Evolutionary conservation across 2,329 filamentous ascomycete species (phyloP), one percentile per base, ranked within the genome.

Genomic region (Beauveria varroae): DNA sequence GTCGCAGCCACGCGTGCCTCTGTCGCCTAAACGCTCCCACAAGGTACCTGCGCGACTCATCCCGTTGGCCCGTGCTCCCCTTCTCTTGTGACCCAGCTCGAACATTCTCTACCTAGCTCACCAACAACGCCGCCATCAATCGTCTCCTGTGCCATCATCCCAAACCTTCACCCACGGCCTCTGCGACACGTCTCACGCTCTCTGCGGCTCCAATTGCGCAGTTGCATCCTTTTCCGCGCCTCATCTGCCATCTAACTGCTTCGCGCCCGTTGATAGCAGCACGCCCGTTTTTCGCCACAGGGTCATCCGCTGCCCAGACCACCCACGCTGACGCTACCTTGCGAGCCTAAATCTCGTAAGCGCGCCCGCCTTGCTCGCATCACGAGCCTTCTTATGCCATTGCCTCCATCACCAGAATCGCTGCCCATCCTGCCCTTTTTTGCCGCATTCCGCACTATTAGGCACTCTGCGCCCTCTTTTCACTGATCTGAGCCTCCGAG

Each of bases 341-440:
- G 57, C 56, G 34, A 59, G 57, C 57, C 57, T 59, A 44, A 58
- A 24, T 7, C 57, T 52, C 58, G 58, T 61, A 61, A 61, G 58
- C 58, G 58, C 58, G 51, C 51, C 57, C 44, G 16, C 30, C 46
- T 50, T 40, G 47, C 44, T 22, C 20, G 43, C 51, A 61, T 61
- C 58, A 61, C 58, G 58, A 61, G 59, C 60, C 43, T 43, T 60
- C 61, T 67, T 70, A 30, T 28, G 44, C 14, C 44, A 30, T 47
- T 44, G 43, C 55, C 44, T 49, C 34, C 55, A 57, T 57, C 54
- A 37, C 26, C 44, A 40, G 8, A 44, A 55, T 16, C 26, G 16
- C 20, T 14, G 1, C 14, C 28, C 16, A 16, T 37, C 34, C 34
- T 37, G 5, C 6, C 28, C 6, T 3, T 14, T n/a, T 40, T 34